Percentiles rank a stretch among this genome's conserved stretches.
These are phyloP conservation scores for Physaria fendleri DNA, from an alignment of 345 rosid species.

Conservation along the genomic window DNA sequence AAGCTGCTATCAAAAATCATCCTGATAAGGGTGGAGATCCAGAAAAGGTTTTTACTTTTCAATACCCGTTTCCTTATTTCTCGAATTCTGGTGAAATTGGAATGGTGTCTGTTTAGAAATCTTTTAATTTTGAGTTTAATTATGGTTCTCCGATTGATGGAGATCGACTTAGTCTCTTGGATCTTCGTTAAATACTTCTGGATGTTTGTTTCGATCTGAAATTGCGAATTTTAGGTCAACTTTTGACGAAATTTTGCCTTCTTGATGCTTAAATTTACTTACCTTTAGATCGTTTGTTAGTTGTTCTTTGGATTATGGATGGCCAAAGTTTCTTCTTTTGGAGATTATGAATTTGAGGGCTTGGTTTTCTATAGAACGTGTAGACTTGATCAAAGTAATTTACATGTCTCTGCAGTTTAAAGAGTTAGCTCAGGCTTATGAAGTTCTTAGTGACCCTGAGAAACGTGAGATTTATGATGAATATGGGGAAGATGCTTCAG, in stretches of 20 bases:
- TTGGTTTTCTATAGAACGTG: background rate
- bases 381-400: background rate
- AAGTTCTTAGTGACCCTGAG: constrained; percentile 82
- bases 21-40: constrained; percentile 99
- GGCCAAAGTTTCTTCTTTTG: background rate
- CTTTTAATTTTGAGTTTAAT: background rate
- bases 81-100: background rate
- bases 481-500: constrained; percentile 89
- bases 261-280: background rate
- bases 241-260: background rate
- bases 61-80: background rate
- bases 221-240: constrained; percentile 13
- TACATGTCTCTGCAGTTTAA: constrained; percentile 54
- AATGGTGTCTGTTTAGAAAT: background rate
- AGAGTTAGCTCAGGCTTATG: constrained; percentile 89
- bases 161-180: background rate
- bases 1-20: constrained; percentile 90
- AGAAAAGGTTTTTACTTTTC: constrained; percentile 49
- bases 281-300: background rate
- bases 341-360: background rate
- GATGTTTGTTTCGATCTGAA: constrained; percentile 2
- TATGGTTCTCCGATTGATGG: background rate
- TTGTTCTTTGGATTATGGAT: background rate
- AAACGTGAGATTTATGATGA: constrained; percentile 86
- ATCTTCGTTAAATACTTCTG: background rate